Conservation (phyloP, 805 yeast genomes). For the Hanseniaspora clermontiae region DNA sequence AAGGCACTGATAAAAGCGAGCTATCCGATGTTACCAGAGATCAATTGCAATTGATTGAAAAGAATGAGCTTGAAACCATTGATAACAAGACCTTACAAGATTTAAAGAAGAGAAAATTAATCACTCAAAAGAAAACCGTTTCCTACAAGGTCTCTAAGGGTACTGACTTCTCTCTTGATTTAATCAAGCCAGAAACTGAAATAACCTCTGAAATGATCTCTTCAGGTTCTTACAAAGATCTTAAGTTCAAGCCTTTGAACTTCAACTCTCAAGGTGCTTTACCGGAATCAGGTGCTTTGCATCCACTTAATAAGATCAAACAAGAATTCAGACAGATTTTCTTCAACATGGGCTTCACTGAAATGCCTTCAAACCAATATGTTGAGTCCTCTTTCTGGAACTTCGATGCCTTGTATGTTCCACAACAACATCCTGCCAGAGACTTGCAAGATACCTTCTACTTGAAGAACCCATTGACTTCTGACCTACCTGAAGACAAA, state of each 20-base stretch:
- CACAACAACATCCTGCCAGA: conserved; percentile 99
- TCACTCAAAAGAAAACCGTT: conserved; percentile 54
- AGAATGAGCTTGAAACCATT: conserved; percentile 16
- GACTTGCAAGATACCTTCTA: conserved; percentile 98
- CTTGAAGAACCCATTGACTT: conserved; percentile 78
- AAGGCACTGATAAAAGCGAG: conserved; percentile 30
- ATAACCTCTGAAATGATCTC: conserved; percentile 85
- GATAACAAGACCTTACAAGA: conserved; percentile 64
- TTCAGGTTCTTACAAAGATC: conserved; percentile 67
- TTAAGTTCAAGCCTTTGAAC: conserved; percentile 87
- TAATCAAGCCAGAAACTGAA: conserved; percentile 79
- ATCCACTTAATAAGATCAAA: conserved; percentile 90
- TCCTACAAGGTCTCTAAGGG: conserved; percentile 73
- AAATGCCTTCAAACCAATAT: conserved; percentile 97
- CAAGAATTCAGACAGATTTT: conserved; percentile 97
- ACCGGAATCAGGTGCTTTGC: conserved; percentile 84
- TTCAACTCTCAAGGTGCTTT: conserved; percentile 87
- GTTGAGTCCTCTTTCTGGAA: conserved; percentile 99
- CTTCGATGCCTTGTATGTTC: conserved; percentile 89
- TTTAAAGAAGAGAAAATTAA: conserved; percentile 85
- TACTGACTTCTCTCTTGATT: conserved; percentile 65
- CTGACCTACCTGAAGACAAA: conserved; percentile 72
- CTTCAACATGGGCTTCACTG: conserved; percentile 95
- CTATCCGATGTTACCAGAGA: conserved; percentile 50
- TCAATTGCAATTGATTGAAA: conserved; percentile 42